Conservation (phyloP, 75 land plant genomes). For the Cunninghamia lanceolata region DNA sequence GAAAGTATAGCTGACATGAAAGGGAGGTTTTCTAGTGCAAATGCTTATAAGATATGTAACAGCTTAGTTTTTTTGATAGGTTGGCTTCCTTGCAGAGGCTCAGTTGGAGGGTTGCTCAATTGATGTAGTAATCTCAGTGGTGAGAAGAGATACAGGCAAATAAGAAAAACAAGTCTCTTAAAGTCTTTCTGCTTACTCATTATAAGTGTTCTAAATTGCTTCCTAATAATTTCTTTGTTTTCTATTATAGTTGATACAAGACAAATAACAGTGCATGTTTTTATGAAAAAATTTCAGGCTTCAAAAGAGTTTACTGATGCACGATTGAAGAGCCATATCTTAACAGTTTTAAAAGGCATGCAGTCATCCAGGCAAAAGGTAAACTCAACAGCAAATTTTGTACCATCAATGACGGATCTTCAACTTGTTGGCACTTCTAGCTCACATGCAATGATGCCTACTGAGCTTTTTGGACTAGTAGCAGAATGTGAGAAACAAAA, state of each 20-base stretch:
- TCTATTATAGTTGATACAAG: not conserved
- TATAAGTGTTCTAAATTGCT: not conserved
- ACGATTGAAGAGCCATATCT: conserved; percentile 71
- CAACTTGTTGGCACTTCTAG: conserved; percentile 20
- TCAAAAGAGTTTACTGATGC: conserved; percentile 76
- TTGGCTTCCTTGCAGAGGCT: conserved; percentile 95
- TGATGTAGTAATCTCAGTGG: conserved; percentile 68
- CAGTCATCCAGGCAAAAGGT: conserved; percentile 47
- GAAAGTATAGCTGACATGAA: conserved; percentile 1
- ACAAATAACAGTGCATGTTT: not conserved
- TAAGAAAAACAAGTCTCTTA: not conserved
- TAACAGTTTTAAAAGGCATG: conserved; percentile 79
- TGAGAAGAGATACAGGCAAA: conserved; percentile 17
- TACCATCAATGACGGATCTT: conserved; percentile 16
- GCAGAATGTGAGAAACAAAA: conserved; percentile 83
- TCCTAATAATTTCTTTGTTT: not conserved
- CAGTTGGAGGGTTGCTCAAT: conserved; percentile 74
- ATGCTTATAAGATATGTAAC: not conserved
- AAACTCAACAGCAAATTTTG: conserved; percentile 17
- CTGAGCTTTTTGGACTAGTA: conserved; percentile 82
- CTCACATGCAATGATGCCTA: conserved; percentile 20
- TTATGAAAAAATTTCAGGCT: conserved; percentile 53
- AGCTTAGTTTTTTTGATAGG: conserved; percentile 37
- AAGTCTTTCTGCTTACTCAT: not conserved
- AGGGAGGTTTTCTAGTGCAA: not conserved